Conservation (phyloP, 345 rosid genomes). For the Ceriops tagal region DNA sequence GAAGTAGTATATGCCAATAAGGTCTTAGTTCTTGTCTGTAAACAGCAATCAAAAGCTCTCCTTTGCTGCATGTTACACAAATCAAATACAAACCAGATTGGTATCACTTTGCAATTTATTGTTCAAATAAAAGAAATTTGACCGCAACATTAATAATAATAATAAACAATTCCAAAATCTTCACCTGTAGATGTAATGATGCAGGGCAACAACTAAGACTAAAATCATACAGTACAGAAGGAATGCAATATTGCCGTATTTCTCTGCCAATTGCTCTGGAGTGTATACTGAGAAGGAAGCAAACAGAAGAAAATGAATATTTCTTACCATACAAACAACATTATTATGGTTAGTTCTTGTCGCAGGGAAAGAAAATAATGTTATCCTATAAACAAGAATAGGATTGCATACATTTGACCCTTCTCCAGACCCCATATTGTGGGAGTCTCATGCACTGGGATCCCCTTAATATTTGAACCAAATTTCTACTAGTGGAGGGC, state of each 20-base stretch:
- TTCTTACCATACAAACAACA: background rate
- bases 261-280: slow-evolving; percentile 94
- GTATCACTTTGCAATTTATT: background rate
- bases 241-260: slow-evolving; percentile 79
- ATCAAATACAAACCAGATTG: background rate
- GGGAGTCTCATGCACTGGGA: too few species aligned
- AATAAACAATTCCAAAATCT: slow-evolving; percentile 4
- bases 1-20: slow-evolving; percentile 83
- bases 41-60: slow-evolving; percentile 63
- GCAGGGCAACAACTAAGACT: slow-evolving; percentile 60
- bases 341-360: background rate
- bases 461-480: too few species aligned
- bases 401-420: too few species aligned
- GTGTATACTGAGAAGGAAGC: slow-evolving; percentile 66
- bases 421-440: too few species aligned
- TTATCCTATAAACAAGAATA: too few species aligned
- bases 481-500: too few species aligned
- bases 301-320: background rate
- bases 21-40: slow-evolving; percentile 70
- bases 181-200: slow-evolving; percentile 78
- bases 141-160: background rate
- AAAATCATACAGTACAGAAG: slow-evolving; percentile 77
- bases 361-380: background rate
- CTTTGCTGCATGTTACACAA: slow-evolving; percentile 57
- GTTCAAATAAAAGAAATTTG: background rate